These are phyloP conservation scores for Ceratobasidium sp. DNA, from an alignment of 1,284 basidiomycete species.

Conservation along the genomic window DNA sequence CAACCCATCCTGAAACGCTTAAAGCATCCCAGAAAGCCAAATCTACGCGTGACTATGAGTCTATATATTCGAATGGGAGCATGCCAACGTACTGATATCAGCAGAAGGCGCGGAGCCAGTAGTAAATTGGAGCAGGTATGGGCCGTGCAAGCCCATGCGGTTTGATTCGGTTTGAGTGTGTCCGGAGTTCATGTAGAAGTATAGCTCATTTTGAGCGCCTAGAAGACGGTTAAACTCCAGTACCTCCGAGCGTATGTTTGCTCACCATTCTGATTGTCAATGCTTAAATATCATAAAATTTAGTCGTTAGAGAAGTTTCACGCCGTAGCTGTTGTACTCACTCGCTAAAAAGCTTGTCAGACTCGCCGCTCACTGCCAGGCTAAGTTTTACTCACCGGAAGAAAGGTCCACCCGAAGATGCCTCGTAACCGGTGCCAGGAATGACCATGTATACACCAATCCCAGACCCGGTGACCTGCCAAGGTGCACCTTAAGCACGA, in stretches of 20 bases:
- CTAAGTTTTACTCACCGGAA: constrained; percentile 40
- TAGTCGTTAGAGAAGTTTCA: neutral
- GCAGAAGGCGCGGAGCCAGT: constrained; percentile 40
- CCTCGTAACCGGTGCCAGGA: constrained; percentile 62
- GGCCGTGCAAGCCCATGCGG: constrained; percentile 47
- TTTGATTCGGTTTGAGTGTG: constrained; percentile 49
- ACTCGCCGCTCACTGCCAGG: constrained; percentile 34
- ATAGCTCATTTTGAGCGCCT: constrained; percentile 43
- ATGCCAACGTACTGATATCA: constrained; percentile 23
- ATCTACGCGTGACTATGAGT: constrained; percentile 52
- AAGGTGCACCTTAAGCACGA: neutral
- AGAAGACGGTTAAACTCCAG: neutral
- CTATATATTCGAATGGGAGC: too few relatives aligned
- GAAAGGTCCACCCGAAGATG: constrained; percentile 61
- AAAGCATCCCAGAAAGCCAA: constrained; percentile 65
- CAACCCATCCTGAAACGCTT: constrained; percentile 63
- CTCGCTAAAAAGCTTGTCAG: constrained; percentile 12
- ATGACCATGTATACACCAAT: constrained; percentile 55
- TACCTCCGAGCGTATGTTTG: neutral
- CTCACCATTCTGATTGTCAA: constrained; percentile 41
- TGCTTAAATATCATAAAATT: constrained; percentile 26
- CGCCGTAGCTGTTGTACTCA: neutral
- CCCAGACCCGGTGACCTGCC: constrained; percentile 38
- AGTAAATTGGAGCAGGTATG: constrained; percentile 49
- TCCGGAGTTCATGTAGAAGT: constrained; percentile 49